Conservation (phyloP, 1,139 yeast species). For the Protomyces arabidopsidicola region DNA sequence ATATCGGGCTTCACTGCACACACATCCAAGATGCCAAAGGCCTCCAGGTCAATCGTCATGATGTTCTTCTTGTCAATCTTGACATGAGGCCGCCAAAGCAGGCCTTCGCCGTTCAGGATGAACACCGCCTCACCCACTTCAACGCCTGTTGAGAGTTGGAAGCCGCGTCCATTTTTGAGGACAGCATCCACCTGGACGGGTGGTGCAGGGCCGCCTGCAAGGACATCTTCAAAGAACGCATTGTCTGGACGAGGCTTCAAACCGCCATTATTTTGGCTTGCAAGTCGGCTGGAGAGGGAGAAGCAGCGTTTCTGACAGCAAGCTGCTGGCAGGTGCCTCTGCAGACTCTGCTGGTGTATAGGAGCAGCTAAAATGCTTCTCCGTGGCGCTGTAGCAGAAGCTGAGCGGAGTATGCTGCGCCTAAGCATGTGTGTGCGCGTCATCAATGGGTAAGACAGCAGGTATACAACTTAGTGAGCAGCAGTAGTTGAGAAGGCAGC, state of each 20-base stretch:
- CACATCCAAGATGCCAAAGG: slow-evolving; percentile 20
- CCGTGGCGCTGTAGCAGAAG: too few relatives aligned
- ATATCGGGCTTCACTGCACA: slow-evolving; percentile 22
- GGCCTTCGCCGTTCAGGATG: slow-evolving; percentile 20
- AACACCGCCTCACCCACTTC: slow-evolving; percentile 19
- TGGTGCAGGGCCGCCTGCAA: slow-evolving; percentile 18
- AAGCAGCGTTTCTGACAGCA: not conserved
- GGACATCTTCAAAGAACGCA: slow-evolving; percentile 26
- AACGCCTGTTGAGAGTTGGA: slow-evolving; percentile 23
- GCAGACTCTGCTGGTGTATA: too few relatives aligned
- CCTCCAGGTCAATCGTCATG: slow-evolving; percentile 12
- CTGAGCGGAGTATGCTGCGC: too few relatives aligned
- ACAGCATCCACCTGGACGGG: slow-evolving; percentile 24
- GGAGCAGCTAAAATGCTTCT: too few relatives aligned
- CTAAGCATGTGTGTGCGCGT: too few relatives aligned
- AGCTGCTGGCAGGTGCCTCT: too few relatives aligned
- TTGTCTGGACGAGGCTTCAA: slow-evolving; percentile 18
- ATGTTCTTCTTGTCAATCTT: slow-evolving; percentile 17
- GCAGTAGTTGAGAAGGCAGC: too few relatives aligned
- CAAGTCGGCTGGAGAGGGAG: slow-evolving; percentile 3
- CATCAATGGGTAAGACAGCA: too few relatives aligned
- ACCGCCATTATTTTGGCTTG: not conserved
- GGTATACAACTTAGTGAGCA: too few relatives aligned
- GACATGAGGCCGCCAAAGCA: slow-evolving; percentile 18
- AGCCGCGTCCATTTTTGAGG: slow-evolving; percentile 22